A percentile compares a stretch with the other conserved stretches of the same genome.
phyloP scores from a whole-genome alignment of 306 rosid species.

The Albizia julibrissin region DNA sequence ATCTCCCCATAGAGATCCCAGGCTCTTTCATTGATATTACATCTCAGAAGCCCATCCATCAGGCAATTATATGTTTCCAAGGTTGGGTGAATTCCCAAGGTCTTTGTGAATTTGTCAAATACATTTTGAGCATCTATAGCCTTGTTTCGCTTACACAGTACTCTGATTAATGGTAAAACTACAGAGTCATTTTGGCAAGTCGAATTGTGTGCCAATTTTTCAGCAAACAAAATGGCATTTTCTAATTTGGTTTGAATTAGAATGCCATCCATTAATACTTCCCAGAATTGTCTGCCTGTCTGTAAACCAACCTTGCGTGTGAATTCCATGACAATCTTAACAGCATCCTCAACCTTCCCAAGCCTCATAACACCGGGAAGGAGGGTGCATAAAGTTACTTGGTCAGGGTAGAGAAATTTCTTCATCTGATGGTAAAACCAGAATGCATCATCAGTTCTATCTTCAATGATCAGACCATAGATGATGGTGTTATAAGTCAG shows the following conservation, averaged over 20 bases:
- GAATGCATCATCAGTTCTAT: constrained; percentile 65
- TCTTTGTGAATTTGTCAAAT: constrained; percentile 67
- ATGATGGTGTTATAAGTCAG: constrained; percentile 84
- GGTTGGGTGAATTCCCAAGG: constrained; percentile 64
- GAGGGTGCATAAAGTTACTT: constrained; percentile 81
- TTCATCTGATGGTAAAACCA: constrained; percentile 97
- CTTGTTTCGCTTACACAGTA: constrained; percentile 61
- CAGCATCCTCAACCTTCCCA: constrained; percentile 67
- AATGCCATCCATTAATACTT: constrained; percentile 75
- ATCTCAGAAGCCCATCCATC: constrained; percentile 74
- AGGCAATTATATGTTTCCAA: constrained; percentile 73
- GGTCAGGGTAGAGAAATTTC: constrained; percentile 82
- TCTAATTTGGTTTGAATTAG: constrained; percentile 64
- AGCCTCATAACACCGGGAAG: constrained; percentile 73
- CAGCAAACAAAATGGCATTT: constrained; percentile 63
- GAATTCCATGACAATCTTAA: constrained; percentile 58
- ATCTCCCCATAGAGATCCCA: constrained; percentile 75
- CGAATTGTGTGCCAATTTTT: constrained; percentile 54
- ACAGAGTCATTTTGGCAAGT: constrained; percentile 66
- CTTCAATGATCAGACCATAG: constrained; percentile 73
- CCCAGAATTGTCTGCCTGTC: constrained; percentile 63
- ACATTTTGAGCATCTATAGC: constrained; percentile 66
- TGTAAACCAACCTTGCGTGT: constrained; percentile 44
- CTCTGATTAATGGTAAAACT: constrained; percentile 65
- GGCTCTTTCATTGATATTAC: constrained; percentile 50